These are phyloP conservation scores for Carallia brachiata DNA, from an alignment of 345 rosid species.

Conservation along the genomic window DNA sequence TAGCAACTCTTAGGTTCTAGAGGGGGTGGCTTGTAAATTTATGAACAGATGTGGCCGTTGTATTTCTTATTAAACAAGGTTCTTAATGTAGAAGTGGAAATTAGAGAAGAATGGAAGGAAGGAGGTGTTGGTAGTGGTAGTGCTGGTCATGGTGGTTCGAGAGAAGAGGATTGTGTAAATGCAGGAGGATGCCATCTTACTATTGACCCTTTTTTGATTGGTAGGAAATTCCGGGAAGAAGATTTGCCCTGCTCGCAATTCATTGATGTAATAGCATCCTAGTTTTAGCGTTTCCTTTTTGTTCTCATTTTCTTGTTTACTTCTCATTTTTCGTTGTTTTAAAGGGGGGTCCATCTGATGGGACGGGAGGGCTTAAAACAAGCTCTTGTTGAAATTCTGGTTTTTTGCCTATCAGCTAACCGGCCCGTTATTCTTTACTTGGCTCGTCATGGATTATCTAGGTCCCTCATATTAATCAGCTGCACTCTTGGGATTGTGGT, in stretches of 20 bases:
- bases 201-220: constrained; percentile 17
- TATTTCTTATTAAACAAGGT: constrained; percentile 25
- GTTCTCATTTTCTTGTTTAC: not conserved
- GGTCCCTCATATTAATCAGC: constrained; percentile 84
- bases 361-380: not conserved
- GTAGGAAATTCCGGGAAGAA: constrained; percentile 25
- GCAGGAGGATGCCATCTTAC: constrained; percentile 8
- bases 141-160: not conserved
- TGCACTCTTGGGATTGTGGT: constrained; percentile 92
- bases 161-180: constrained; percentile 8
- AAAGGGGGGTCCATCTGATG: not conserved
- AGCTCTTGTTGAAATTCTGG: not conserved
- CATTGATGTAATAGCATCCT: constrained; percentile 44
- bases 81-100: constrained; percentile 22
- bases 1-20: constrained; percentile 1
- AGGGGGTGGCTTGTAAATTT: not conserved
- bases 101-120: not conserved
- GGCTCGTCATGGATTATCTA: constrained; percentile 18
- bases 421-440: not conserved
- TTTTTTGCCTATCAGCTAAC: not conserved
- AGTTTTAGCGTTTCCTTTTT: constrained; percentile 1
- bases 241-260: constrained; percentile 39
- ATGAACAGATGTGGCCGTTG: constrained; percentile 24
- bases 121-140: not conserved
- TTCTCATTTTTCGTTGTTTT: not conserved